Evolutionary conservation across 148 eudicot species (phyloP), one percentile per base, ranked within the genome.

Genomic region (Vaccinium corymbosum): DNA sequence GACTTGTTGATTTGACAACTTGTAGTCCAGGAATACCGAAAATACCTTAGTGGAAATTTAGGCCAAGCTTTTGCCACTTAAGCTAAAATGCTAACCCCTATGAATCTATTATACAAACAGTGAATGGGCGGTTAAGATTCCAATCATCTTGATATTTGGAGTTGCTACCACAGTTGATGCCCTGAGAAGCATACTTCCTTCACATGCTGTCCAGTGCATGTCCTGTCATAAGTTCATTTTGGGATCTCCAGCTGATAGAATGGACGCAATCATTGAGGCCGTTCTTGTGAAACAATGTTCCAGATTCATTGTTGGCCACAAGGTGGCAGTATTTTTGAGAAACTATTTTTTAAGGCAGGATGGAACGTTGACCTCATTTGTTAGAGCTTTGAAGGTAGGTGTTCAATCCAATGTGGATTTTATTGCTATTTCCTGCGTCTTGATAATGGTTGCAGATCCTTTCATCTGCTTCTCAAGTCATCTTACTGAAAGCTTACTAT

Each of bases 81-180:
- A 20, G 22, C 50, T 74, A 25, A 82, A 55, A 57, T 86, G 76
- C 81, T 86, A 16, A 79, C n/a, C 16, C 50, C 64, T 42, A 27
- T 85, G 73, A 66, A 22, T 27, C 73, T 27, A 27, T 25, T 42
- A 73, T 86, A 25, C 88, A 84, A 38, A 76, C 95, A 97, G 99
- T 87, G 97, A 97, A 92, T 97, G 99, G 99, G 90, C 83, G 35
- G 85, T 93, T 79, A 97, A 95, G 87, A 84, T 97, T 87, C 99
- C 99, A 17, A 84, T 93, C 82, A 86, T 95, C 87, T 87, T 97
- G 84, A 87, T 97, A 80, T 77, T 94, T 89, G 99, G 98, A 80
- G 93, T 95, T 77, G 89, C 99, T 84, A 94, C 99, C 50, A 94
- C 89, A 52, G 79, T 90, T 84, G 92, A 97, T 90, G 91, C 98